Conservation (phyloP, 2,329 filamentous ascomycete genomes). For the Pestalotiopsis fici region DNA sequence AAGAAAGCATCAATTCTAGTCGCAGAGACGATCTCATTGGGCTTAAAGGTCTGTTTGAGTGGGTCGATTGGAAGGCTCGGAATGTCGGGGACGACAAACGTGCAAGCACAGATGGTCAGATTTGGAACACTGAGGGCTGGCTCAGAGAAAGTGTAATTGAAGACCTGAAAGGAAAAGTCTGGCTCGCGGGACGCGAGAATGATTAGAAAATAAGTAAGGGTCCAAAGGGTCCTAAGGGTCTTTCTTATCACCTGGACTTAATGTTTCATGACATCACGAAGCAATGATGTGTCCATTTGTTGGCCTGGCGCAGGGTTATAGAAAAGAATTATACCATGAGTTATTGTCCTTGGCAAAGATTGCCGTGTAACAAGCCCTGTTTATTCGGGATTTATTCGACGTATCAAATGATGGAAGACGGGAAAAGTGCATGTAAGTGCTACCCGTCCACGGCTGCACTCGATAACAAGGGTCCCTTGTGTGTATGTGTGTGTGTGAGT, state of each 20-base stretch:
- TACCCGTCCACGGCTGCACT: no score
- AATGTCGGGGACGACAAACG: constrained; percentile 19
- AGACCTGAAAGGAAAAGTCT: constrained; percentile 54
- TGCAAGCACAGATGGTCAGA: neutral
- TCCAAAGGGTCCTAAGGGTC: neutral
- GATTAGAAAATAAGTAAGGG: neutral
- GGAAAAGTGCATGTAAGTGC: no score
- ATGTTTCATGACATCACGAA: neutral
- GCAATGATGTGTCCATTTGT: neutral
- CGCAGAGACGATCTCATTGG: constrained; percentile 43
- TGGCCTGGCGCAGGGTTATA: neutral
- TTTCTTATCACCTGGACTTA: neutral
- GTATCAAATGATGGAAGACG: no score
- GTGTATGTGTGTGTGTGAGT: no score
- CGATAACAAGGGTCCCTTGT: no score
- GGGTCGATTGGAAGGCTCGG: constrained; percentile 46
- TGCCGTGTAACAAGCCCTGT: neutral
- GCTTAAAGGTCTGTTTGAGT: constrained; percentile 55
- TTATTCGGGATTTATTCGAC: neutral
- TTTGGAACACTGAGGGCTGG: constrained; percentile 50
- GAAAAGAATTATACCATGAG: neutral
- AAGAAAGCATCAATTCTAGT: constrained; percentile 38
- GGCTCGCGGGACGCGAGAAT: constrained; percentile 43
- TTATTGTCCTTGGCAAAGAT: neutral
- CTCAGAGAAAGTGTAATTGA: constrained; percentile 57